These are phyloP conservation scores for Fraxinus paxiana DNA, from an alignment of 305 asterid genomes.

Conservation along the genomic window DNA sequence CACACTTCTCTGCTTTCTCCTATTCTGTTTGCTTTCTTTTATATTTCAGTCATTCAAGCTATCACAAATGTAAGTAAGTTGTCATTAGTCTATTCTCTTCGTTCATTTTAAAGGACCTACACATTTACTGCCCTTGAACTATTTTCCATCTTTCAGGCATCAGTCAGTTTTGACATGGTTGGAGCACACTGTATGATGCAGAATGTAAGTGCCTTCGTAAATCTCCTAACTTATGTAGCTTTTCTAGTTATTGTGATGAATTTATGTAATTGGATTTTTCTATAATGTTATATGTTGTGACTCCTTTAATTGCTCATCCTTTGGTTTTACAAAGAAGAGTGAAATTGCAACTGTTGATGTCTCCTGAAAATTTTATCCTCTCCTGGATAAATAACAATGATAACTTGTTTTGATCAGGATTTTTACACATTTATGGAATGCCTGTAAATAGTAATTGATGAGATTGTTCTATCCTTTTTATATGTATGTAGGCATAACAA, in stretches of 20 bases:
- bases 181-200: background rate
- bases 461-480: background rate
- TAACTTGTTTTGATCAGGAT: background rate
- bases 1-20: background rate
- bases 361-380: background rate
- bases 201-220: background rate
- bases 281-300: background rate
- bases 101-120: background rate
- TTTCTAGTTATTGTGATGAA: background rate
- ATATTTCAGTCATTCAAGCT: background rate
- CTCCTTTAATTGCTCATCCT: background rate
- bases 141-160: background rate
- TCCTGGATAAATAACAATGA: background rate
- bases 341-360: background rate
- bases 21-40: background rate
- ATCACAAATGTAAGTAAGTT: background rate
- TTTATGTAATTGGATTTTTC: background rate
- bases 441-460: background rate
- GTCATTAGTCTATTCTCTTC: background rate
- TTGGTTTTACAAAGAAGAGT: background rate
- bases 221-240: background rate
- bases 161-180: background rate
- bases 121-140: background rate
- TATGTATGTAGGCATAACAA: background rate
- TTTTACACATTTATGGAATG: background rate